Evolutionary conservation across 148 eudicot species (phyloP).

Genomic region (Rhododendron ferrugineum): DNA sequence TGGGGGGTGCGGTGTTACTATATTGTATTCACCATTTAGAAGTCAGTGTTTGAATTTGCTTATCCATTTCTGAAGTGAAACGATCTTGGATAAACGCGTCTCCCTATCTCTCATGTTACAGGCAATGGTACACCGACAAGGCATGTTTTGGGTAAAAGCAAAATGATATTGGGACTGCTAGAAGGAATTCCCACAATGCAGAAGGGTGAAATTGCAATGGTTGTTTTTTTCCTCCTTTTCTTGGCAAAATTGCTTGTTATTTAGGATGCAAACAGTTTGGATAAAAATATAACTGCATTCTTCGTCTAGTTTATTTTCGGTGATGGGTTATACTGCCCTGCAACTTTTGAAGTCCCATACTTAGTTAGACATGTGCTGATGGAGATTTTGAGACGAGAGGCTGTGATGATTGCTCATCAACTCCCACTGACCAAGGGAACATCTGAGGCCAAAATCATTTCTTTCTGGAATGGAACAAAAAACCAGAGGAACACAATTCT

Average conservation of each 20-base stretch:
- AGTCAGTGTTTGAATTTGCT: not conserved
- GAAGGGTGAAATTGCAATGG: conserved; percentile 95
- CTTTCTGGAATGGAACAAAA: not conserved
- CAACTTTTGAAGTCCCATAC: not conserved
- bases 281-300: not conserved
- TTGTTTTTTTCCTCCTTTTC: conserved; percentile 16
- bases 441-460: conserved; percentile 2
- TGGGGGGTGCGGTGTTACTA: not conserved
- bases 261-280: not conserved
- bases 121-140: conserved; percentile 81
- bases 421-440: not conserved
- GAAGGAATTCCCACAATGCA: conserved; percentile 96
- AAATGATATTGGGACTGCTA: conserved; percentile 81
- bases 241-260: not conserved
- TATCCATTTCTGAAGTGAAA: not conserved
- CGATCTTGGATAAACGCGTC: not conserved
- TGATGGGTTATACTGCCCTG: not conserved
- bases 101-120: conserved; percentile 12
- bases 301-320: not conserved
- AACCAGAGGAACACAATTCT: not conserved
- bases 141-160: conserved; percentile 92
- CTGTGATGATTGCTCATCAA: not conserved
- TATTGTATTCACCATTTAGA: not conserved
- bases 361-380: not conserved
- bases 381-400: not conserved